Conservation (phyloP, 345 rosid species). For the Noccaea caerulescens region DNA sequence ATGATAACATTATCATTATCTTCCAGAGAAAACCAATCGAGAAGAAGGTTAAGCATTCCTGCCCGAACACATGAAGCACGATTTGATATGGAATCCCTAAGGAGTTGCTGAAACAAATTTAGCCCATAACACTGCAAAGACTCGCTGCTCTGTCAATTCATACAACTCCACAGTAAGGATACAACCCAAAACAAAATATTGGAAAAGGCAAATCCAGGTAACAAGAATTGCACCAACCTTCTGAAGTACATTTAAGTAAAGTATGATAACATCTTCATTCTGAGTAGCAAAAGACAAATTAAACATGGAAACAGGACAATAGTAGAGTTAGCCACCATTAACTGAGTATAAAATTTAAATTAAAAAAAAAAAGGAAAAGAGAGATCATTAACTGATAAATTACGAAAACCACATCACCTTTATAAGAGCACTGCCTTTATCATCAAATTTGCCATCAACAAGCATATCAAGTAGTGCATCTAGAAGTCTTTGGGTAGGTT, state of each 20-base stretch:
- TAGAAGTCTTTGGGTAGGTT: slow-evolving; percentile 78
- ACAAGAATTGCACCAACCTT: slow-evolving; percentile 66
- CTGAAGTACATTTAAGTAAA: slow-evolving; percentile 84
- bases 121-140: slow-evolving; percentile 84
- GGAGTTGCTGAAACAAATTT: slow-evolving; percentile 75
- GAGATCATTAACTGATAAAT: slow-evolving; percentile 22
- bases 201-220: slow-evolving; percentile 28
- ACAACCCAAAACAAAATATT: slow-evolving; percentile 28
- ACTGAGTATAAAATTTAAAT: slow-evolving; percentile 3
- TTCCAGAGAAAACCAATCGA: slow-evolving; percentile 94
- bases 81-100: slow-evolving; percentile 88
- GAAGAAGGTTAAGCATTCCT: slow-evolving; percentile 92
- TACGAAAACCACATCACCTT: slow-evolving; percentile 55
- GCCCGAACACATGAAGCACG: slow-evolving; percentile 90
- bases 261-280: slow-evolving; percentile 96
- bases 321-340: slow-evolving; percentile 38
- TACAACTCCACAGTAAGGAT: slow-evolving; percentile 50
- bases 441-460: slow-evolving; percentile 90
- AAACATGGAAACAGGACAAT: slow-evolving; percentile 32
- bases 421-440: slow-evolving; percentile 62
- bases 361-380: neutral
- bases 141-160: slow-evolving; percentile 99
- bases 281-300: slow-evolving; percentile 47
- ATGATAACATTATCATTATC: slow-evolving; percentile 68
- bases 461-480: slow-evolving; percentile 95